Base-by-base conservation (phyloP, 352 stramenopile genomes). In the Blastocystis hominis region DNA sequence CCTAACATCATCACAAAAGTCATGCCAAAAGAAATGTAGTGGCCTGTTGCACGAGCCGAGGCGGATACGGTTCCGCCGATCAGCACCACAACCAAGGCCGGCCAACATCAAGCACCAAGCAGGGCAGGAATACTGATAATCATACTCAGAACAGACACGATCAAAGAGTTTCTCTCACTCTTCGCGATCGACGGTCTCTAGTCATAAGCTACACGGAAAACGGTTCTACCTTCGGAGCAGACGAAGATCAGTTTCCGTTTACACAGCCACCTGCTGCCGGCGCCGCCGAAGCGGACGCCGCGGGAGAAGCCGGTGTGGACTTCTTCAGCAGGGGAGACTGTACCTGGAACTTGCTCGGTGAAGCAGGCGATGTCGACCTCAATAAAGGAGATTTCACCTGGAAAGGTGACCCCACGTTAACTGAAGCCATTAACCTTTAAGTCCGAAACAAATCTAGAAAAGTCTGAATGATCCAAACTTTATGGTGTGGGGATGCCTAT, bases 101-200 rank as follows among this genome's bases (percentile, higher is more conserved):
- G 76, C 76, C 76, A 86, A 86, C 76, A 86, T 86, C 76, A 86
- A 42, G 76, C 76, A 77, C 76, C 76, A 76, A 86, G 78, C 38
- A 86, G 34, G 2, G 76, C 76, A 2, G 76, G 76, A 77, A 86
- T 86, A 86, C 54, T 75, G 3, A 86, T n/a, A 38, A 59, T 17
- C 20, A 86, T 17, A 20, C 46, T 75, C 4, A 86, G 76, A 62
- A 86, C 61, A 10, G 76, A 86, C 17, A 86, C 76, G 40, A 86
- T 86, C 59, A 86, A 38, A n/a, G 76, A 86, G 47, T 76, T 76
- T 62, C 59, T 86, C 63, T 86, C 76, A 24, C 44, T 66, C 44
- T 76, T 76, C 24, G 59, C 63, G 40, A 86, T 76, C 15, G 38
- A n/a, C 9, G 76, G 59, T 24, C 77, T 86, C 69, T 80, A 64